Percentiles rank a stretch among this genome's conserved stretches.
Conservation (phyloP, 148 eudicot species). For the Euryodendron excelsum region DNA sequence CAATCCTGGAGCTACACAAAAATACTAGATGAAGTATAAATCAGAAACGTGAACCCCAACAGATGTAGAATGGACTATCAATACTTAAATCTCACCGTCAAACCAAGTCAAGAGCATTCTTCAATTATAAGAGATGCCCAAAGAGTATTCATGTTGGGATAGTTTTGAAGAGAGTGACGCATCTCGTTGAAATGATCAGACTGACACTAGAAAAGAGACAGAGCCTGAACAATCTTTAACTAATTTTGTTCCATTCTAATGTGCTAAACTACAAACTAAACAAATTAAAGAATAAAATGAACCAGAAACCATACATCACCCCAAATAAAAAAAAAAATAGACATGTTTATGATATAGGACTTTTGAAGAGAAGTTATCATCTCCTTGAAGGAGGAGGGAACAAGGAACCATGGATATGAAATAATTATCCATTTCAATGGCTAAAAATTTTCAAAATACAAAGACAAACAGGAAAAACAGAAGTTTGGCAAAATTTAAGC, state of each 20-base stretch:
- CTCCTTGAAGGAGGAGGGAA: neutral
- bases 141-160: constrained; percentile 75
- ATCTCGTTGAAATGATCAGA: constrained; percentile 25
- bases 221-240: constrained; percentile 8
- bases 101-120: constrained; percentile 93
- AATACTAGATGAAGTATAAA: constrained; percentile 60
- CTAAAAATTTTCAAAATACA: too few species aligned
- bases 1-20: constrained; percentile 99
- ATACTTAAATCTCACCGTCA: constrained; percentile 65
- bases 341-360: neutral
- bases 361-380: neutral
- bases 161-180: constrained; percentile 35
- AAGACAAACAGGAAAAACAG: neutral
- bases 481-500: neutral
- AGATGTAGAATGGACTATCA: constrained; percentile 5
- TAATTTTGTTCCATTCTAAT: neutral
- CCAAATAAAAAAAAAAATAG: neutral
- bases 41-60: constrained; percentile 32
- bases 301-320: neutral
- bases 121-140: constrained; percentile 94
- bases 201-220: constrained; percentile 37
- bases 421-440: neutral
- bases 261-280: neutral
- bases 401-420: too few species aligned
- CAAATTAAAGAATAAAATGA: neutral